A percentile compares a stretch with the other conserved stretches of the same genome.
phyloP scores from a whole-genome alignment of 176 grass and related monocot species.

The Guadua angustifolia region DNA sequence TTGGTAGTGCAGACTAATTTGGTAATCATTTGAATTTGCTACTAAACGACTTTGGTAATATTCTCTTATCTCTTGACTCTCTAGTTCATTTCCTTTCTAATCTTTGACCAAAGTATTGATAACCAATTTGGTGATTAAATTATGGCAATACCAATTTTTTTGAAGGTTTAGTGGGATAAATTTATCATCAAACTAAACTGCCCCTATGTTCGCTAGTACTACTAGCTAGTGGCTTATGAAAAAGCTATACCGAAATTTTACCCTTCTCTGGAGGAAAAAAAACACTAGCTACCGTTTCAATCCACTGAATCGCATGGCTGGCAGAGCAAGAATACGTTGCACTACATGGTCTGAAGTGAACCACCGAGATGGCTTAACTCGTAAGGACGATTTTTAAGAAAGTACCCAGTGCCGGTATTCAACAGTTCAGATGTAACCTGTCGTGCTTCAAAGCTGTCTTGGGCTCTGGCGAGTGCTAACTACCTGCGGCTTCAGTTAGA shows the following conservation, averaged over 20 bases:
- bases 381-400: not conserved
- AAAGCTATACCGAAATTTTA: not conserved
- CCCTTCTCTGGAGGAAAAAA: not conserved
- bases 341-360: too few relatives aligned
- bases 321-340: not conserved
- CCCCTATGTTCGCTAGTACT: not conserved
- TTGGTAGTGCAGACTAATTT: too few relatives aligned
- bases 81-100: too few relatives aligned
- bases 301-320: not conserved
- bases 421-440: not conserved
- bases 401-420: not conserved
- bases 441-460: not conserved
- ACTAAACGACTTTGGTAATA: too few relatives aligned
- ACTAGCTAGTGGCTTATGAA: not conserved
- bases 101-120: too few relatives aligned
- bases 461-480: not conserved
- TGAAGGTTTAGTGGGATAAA: too few relatives aligned
- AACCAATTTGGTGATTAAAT: too few relatives aligned
- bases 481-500: conserved; percentile 12
- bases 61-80: too few relatives aligned
- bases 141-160: too few relatives aligned
- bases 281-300: not conserved
- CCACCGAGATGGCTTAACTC: too few relatives aligned
- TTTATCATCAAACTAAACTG: too few relatives aligned
- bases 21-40: too few relatives aligned